Base-by-base conservation (phyloP, 352 stramenopile species). In the Phytophthora constricta region DNA sequence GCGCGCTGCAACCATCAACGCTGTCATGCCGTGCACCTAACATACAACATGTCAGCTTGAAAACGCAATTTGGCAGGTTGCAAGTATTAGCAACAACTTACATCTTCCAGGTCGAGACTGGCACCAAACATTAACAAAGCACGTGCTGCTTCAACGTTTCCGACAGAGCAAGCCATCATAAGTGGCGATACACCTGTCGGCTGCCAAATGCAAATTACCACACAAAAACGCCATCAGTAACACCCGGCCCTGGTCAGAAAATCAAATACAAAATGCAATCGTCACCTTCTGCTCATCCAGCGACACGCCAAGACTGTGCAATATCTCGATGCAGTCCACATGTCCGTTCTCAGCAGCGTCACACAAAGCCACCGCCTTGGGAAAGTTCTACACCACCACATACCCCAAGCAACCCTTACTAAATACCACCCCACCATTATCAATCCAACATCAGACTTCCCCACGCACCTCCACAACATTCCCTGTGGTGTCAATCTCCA, bases 111-210 rank as follows among this genome's bases (percentile, higher is more conserved):
- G 57, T 96, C 87, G 9, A 96, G 74, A 49, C 82, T 92, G 17
- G 87, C 86, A 22, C 87, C 86, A 77, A 91, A 96, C 86, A 94
- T 94, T 17, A 96, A 62, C 63, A 96, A 65, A 3, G 87, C 87
- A 0, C 87, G 79, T 13, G 84, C 84, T 1, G 80, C 87, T 63
- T 96, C 86, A n/a, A 96, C 79, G 62, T 96, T 96, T n/a, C 86
- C 87, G 1, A 91, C 85, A 3, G 87, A 94, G 48, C 86, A 92
- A 51, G 87, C 87, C 65, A 93, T 89, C 87, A 96, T 96, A 8
- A 96, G 65, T 13, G 87, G 78, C 2, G 84, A 89, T 22, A 87
- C 92, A 7, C 87, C 87, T 7, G 87, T 96, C 2, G 87, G 87
- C 86, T 96, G 23, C 59, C 20, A 62, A 25, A 31, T 45, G 47